Base-by-base conservation (phyloP, 495 filamentous ascomycete genomes). In the Penicillium lividum region DNA sequence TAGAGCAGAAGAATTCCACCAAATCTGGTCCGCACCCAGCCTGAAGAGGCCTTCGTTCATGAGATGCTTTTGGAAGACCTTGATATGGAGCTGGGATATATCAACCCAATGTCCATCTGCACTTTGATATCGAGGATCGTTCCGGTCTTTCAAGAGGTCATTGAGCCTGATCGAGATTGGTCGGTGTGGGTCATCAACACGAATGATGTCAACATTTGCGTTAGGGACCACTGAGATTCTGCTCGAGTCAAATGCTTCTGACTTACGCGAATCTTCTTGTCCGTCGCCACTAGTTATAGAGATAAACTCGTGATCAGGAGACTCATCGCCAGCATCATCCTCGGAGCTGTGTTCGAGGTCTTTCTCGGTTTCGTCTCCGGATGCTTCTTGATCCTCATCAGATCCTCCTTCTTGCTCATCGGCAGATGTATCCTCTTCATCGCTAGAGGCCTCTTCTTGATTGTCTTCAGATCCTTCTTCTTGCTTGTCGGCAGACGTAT, bases 81-180 rank as follows among this genome's bases (percentile, higher is more conserved):
- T 27, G 36, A 62, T 54, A 22, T 46, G n/a, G 7, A 57, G 16
- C 7, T 36, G 16, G 25, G 49, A 36, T 11, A 31, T 43, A 40
- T 58, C 53, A 45, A 62, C 40, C 60, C 60, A 58, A 16, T 58
- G 51, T 25, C 55, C 60, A 16, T 57, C 28, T 0, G 16, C 15
- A 11, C 42, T 45, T 31, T 30, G 34, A 46, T 54, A 18, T 28
- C 27, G 11, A 0, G 13, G 29, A 8, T 54, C 33, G 15, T 0
- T 8, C 28, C 3, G 51, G 15, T 62, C 15, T 7, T 13, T 31
- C 22, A 62, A 25, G n/a, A 62, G 2, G 25, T 62, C 60, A 47
- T 51, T 62, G 3, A 58, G n/a, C 7, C 60, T 31, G 22, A 58
- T 36, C 44, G 30, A 33, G 7, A 62, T 8, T n/a, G 56, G 55